Evolutionary conservation across 306 rosid species (phyloP).

Genomic region (Fagus crenata): DNA sequence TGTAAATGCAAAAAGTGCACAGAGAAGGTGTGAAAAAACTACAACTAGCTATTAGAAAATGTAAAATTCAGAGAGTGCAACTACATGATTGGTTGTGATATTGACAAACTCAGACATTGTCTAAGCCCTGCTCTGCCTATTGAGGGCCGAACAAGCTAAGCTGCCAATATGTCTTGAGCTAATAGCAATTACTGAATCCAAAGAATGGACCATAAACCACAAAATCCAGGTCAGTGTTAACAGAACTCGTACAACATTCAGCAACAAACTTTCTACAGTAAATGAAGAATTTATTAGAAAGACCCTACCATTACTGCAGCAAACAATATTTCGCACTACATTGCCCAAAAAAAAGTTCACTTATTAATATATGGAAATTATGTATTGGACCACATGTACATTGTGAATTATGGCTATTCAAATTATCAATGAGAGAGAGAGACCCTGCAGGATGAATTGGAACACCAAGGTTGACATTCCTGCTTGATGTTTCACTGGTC

Average conservation of each 20-base stretch:
- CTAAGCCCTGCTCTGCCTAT: not conserved
- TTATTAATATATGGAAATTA: not conserved
- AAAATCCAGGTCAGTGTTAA: not conserved
- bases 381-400: not conserved
- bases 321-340: too few species aligned
- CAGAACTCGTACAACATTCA: not conserved
- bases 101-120: not conserved
- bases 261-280: not conserved
- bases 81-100: not conserved
- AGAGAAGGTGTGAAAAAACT: not conserved
- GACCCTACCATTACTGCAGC: too few species aligned
- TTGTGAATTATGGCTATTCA: not conserved
- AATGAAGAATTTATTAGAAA: not conserved
- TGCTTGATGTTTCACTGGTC: conserved; percentile 40
- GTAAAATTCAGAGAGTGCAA: not conserved
- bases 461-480: conserved; percentile 31
- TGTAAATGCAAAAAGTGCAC: not conserved
- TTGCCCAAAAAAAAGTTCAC: too few species aligned
- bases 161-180: not conserved
- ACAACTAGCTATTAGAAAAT: not conserved
- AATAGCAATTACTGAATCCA: not conserved
- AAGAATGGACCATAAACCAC: not conserved
- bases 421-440: not conserved
- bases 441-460: conserved; percentile 51
- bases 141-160: not conserved